Evolutionary conservation across 306 rosid species (phyloP), one percentile per base, ranked within the genome.

Genomic region (Inga oerstediana): DNA sequence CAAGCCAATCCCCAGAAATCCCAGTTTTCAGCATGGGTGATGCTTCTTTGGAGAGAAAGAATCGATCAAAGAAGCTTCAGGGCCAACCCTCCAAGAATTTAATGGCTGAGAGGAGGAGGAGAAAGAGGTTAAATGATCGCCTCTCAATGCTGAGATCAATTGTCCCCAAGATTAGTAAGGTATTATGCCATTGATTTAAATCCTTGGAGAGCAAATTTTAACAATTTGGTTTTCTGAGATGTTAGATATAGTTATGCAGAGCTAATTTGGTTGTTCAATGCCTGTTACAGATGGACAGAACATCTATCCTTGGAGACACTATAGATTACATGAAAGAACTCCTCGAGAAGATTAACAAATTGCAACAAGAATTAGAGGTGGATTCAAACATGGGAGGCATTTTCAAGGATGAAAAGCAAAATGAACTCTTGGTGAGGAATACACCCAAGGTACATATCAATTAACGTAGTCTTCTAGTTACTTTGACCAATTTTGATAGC

Each of bases 131-230:
- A 14, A 92, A 94, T 24, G 98, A 94, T 41, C 85, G 98, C 62
- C 98, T 94, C 66, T 91, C 97, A 16, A 94, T 92, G 98, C 91
- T 94, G 22, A 92, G 98, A 88, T 91, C 98, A 56, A 94, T 92
- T 62, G 97, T 94, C 35, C 98, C 98, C 1, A 94, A 92, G 94
- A 94, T 94, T 83, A 94, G 97, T 52, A 94, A 94, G 96, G 98
- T 91, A 78, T 24, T 91, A 78, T 24, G 76, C 17, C 17, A 62
- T 24, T 75, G 10, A 69, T 15, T 32, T 5, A 34, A 65, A 14
- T 62, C 39, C 69, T 1, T 61, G 37, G 7, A 61, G 67, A 22
- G 35, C 16, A 24, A 62, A 62, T 27, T 13, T 48, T 24, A 62
- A 27, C 68, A 11, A 62, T 27, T 27, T 62, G 35, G 37, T 27